These are phyloP conservation scores for Plantago rigida DNA, from an alignment of 305 asterid species.

Conservation along the genomic window DNA sequence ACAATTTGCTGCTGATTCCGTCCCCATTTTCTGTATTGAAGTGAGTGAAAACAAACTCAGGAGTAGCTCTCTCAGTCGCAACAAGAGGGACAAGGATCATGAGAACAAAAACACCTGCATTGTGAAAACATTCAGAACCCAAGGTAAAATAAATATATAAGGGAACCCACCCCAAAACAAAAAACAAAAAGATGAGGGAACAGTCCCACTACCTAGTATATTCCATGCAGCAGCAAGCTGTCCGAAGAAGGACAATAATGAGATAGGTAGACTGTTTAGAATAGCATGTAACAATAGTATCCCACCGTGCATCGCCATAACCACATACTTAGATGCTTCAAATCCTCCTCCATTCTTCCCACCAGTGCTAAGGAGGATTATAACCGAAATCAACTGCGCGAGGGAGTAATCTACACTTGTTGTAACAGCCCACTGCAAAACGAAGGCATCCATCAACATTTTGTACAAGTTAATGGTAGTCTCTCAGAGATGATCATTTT, in stretches of 20 bases:
- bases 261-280: conserved; percentile 75
- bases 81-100: conserved; percentile 78
- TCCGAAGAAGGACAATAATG: conserved; percentile 65
- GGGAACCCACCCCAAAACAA: neutral
- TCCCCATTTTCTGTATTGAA: conserved; percentile 63
- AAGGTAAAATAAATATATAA: neutral
- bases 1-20: conserved; percentile 50
- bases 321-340: conserved; percentile 67
- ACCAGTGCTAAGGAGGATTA: conserved; percentile 79
- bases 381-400: conserved; percentile 81
- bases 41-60: conserved; percentile 66
- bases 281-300: conserved; percentile 60
- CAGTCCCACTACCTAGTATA: conserved; percentile 44
- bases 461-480: conserved; percentile 1
- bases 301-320: conserved; percentile 64
- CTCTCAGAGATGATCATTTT: conserved; percentile 3
- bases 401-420: conserved; percentile 76
- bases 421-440: conserved; percentile 92
- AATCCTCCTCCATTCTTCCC: conserved; percentile 83
- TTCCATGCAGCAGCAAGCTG: conserved; percentile 94
- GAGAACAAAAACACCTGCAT: conserved; percentile 77
- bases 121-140: conserved; percentile 13
- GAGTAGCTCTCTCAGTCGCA: conserved; percentile 65
- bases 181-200: neutral
- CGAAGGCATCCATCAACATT: conserved; percentile 10